Evolutionary conservation across 2,329 filamentous ascomycete genomes (phyloP), one percentile per base, ranked within the genome.

Genomic region (Botrytis deweyae): DNA sequence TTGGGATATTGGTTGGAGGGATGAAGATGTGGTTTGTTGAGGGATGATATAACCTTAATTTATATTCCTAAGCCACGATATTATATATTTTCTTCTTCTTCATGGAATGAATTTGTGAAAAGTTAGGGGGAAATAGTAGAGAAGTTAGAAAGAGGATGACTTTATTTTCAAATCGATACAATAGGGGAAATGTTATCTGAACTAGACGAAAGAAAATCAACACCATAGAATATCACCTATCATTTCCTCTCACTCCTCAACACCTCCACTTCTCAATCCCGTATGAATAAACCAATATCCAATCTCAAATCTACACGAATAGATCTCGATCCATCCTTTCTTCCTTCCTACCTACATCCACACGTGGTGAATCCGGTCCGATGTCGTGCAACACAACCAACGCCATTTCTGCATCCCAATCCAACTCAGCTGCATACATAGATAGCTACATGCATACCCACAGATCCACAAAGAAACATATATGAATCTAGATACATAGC

Each of bases 31-130:
- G 49, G 25, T 14, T 6, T 55, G 49, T 55, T 55, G 5, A n/a
- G 49, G 49, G 49, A n/a, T 55, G 5, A 55, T 14, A 14, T 55
- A 55, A 55, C 49, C 25, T 52, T 55, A 16, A 55, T 55, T n/a
- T 55, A n/a, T 55, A 49, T 49, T 55, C 25, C 25, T 16, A 14
- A 55, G 49, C 25, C 49, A 16, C 49, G 25, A 16, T 55, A 16
- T 16, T n/a, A 12, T 55, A n/a, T n/a, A 0, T 3, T 55, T 7
- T 12, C 2, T 8, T 14, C 1, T n/a, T 55, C 10, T 1, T 12
- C 25, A 55, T n/a, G 25, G 25, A 4, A n/a, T n/a, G 12, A 49
- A n/a, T n/a, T 4, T 25, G 9, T 25, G 9, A 49, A 49, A 22
- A 1, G 9, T 10, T 4, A 25, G 25, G 46, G 8, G 9, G 0